Percentiles rank a stretch among this genome's conserved stretches.
These are phyloP conservation scores for Gentiana straminea DNA, from an alignment of 257 asterid species.

Conservation along the genomic window DNA sequence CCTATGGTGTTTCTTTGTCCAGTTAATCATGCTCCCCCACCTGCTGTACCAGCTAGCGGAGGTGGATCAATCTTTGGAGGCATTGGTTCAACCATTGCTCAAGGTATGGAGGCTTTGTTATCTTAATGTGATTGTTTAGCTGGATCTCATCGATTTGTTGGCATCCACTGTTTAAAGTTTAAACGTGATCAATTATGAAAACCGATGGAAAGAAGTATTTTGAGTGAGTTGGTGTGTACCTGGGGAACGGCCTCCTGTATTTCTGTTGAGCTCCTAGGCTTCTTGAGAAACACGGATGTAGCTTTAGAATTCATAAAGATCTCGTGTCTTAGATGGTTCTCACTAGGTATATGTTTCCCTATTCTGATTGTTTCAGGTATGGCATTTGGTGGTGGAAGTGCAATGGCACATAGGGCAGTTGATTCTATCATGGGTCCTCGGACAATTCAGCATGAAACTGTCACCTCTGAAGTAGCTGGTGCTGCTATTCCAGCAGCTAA, in stretches of 20 bases:
- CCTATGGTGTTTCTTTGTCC: slow-evolving; percentile 9
- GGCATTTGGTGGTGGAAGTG: slow-evolving; percentile 66
- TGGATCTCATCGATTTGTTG: no score
- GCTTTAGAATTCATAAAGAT: no score
- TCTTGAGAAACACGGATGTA: no score
- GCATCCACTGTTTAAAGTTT: no score
- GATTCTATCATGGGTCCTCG: slow-evolving; percentile 77
- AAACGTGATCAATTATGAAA: no score
- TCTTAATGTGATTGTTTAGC: background rate
- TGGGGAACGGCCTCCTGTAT: background rate
- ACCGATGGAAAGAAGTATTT: no score
- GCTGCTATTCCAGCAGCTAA: slow-evolving; percentile 28
- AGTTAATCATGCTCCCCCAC: slow-evolving; percentile 67
- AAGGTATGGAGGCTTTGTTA: slow-evolving; percentile 28
- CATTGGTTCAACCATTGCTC: slow-evolving; percentile 68
- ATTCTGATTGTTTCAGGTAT: slow-evolving; percentile 27
- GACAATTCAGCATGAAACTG: slow-evolving; percentile 59
- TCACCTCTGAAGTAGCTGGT: slow-evolving; percentile 32
- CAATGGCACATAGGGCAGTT: slow-evolving; percentile 68
- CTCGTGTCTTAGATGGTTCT: no score
- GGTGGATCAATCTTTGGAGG: slow-evolving; percentile 53
- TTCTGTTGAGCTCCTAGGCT: no score
- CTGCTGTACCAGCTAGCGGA: slow-evolving; percentile 52
- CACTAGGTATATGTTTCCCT: background rate
- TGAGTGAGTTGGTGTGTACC: background rate